Evolutionary conservation across 2,329 filamentous ascomycete species (phyloP).

Genomic region (Tolypocladium tundrense): DNA sequence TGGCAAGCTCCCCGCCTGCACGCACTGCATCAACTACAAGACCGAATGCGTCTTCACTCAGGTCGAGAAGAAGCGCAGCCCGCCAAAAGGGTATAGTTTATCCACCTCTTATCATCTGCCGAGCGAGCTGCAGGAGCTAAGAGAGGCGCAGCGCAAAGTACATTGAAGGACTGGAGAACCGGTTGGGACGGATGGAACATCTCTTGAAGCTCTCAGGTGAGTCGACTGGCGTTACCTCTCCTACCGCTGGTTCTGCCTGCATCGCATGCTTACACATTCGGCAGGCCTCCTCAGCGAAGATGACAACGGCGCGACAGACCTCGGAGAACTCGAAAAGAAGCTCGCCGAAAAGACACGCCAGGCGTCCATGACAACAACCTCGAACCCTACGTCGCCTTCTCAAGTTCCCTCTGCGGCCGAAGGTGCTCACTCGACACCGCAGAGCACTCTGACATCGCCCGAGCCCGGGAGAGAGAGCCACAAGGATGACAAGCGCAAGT

Average conservation of each 20-base stretch:
- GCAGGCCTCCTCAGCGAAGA: slow-evolving; percentile 71
- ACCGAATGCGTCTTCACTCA: slow-evolving; percentile 96
- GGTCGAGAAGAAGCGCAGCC: slow-evolving; percentile 96
- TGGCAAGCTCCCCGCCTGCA: slow-evolving; percentile 87
- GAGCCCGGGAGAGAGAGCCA: slow-evolving; percentile 26
- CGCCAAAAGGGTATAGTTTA: slow-evolving; percentile 77
- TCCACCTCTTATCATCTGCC: not conserved
- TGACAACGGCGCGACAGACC: slow-evolving; percentile 74
- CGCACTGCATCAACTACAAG: slow-evolving; percentile 96
- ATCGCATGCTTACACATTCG: not conserved
- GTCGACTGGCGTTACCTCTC: slow-evolving; percentile 5
- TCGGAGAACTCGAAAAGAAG: slow-evolving; percentile 78
- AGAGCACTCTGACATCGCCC: slow-evolving; percentile 45
- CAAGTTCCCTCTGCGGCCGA: slow-evolving; percentile 33
- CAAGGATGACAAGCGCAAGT: slow-evolving; percentile 22
- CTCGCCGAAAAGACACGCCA: slow-evolving; percentile 49
- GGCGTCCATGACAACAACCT: slow-evolving; percentile 32
- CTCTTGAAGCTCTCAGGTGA: slow-evolving; percentile 70
- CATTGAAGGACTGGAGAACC: slow-evolving; percentile 92
- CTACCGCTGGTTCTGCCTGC: not conserved
- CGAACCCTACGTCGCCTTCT: slow-evolving; percentile 42
- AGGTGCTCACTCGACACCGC: slow-evolving; percentile 34
- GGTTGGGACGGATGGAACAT: slow-evolving; percentile 91
- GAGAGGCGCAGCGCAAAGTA: slow-evolving; percentile 68
- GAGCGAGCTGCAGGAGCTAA: slow-evolving; percentile 8